These are phyloP conservation scores for Talaromyces sp. DNA, from an alignment of 2,329 filamentous ascomycete genomes.

Conservation along the genomic window DNA sequence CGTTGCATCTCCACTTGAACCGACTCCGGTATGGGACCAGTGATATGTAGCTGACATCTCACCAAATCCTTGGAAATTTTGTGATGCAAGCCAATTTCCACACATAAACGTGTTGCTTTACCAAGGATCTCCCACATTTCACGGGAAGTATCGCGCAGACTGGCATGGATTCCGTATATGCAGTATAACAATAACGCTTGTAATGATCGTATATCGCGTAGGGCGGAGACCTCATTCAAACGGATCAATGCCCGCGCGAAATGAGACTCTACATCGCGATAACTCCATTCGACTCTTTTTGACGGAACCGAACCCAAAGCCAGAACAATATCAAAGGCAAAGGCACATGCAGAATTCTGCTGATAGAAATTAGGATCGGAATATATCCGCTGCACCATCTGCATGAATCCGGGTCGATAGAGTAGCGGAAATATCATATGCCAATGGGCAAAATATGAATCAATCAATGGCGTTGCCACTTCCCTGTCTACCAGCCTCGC, in stretches of 20 bases:
- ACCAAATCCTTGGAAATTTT: not conserved
- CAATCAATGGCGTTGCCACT: slow-evolving; percentile 2
- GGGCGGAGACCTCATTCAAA: not conserved
- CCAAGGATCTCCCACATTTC: slow-evolving; percentile 5
- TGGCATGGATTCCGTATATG: slow-evolving; percentile 3
- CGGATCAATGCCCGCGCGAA: not conserved
- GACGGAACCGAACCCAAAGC: slow-evolving; percentile 1
- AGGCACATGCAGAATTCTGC: not conserved
- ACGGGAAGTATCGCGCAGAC: slow-evolving; percentile 1
- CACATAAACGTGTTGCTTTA: slow-evolving; percentile 2
- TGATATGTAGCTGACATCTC: slow-evolving; percentile 4
- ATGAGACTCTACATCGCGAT: slow-evolving; percentile 4
- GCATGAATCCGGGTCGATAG: slow-evolving; percentile 3
- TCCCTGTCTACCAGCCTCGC: not conserved
- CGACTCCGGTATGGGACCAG: not conserved
- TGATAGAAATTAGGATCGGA: not conserved
- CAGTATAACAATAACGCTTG: slow-evolving; percentile 4
- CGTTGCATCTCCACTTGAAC: slow-evolving; percentile 4
- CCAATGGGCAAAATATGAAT: slow-evolving; percentile 3
- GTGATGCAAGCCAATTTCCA: not conserved
- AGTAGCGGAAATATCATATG: slow-evolving; percentile 1
- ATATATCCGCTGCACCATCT: slow-evolving; percentile 3
- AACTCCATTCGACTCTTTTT: slow-evolving; percentile 3
- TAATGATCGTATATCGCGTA: slow-evolving; percentile 1
- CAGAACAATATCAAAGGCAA: slow-evolving; percentile 5